These are phyloP conservation scores for Pythium insidiosum DNA, from an alignment of 352 stramenopile genomes.

Conservation along the genomic window DNA sequence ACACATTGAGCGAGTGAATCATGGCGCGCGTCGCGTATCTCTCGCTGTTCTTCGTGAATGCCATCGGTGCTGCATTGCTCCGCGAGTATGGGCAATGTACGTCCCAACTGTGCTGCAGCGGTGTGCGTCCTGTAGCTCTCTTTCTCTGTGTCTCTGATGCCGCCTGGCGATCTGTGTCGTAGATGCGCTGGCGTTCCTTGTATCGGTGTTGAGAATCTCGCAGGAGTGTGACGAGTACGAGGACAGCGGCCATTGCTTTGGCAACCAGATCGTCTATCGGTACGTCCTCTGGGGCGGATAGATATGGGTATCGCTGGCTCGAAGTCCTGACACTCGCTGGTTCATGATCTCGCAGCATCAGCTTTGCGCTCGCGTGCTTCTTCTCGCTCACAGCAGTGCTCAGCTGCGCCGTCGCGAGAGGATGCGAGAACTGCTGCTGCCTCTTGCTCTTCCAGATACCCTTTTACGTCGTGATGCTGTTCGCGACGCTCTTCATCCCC, in stretches of 20 bases:
- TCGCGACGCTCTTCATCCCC: conserved; percentile 57
- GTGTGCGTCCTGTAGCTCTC: background rate
- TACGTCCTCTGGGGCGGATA: conserved; percentile 1
- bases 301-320: too few relatives aligned
- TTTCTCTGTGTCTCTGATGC: background rate
- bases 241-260: conserved; percentile 37
- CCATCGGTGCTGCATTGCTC: conserved; percentile 36
- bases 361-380: conserved; percentile 63
- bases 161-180: conserved; percentile 1
- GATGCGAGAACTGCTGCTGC: conserved; percentile 55
- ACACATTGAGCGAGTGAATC: too few relatives aligned
- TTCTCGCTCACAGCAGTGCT: conserved; percentile 46
- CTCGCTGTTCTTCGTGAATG: conserved; percentile 65
- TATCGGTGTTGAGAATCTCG: conserved; percentile 29
- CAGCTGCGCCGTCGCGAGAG: conserved; percentile 36
- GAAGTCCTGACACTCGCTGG: too few relatives aligned
- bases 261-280: conserved; percentile 71
- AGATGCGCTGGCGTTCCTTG: conserved; percentile 30
- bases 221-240: conserved; percentile 28
- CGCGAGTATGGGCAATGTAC: conserved; percentile 52
- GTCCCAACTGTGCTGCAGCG: background rate
- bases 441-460: conserved; percentile 57
- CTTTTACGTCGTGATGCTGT: conserved; percentile 37
- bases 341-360: conserved; percentile 34
- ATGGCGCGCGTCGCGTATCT: conserved; percentile 35